Conservation (phyloP, 2,329 filamentous ascomycete genomes). For the Drechslerella dactyloides region DNA sequence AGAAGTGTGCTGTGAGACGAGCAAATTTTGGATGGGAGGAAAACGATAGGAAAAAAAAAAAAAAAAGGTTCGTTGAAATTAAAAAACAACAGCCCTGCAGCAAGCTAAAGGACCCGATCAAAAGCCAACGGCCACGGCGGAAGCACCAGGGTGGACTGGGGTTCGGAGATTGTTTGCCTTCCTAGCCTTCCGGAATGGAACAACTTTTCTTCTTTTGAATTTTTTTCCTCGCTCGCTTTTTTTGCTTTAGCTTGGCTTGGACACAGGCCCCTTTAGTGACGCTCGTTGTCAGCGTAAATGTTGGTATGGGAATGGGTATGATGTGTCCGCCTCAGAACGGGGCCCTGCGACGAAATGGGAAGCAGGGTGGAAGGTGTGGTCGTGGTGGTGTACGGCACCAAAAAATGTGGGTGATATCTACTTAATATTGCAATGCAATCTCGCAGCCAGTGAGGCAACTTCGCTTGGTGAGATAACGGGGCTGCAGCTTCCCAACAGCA, state of each 20-base stretch:
- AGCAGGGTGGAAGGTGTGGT: slow-evolving; percentile 35
- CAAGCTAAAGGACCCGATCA: slow-evolving; percentile 44
- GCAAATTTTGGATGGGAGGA: slow-evolving; percentile 10
- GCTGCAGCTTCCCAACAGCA: neutral
- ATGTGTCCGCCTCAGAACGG: slow-evolving; percentile 51
- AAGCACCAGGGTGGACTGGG: slow-evolving; percentile 36
- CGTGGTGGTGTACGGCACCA: slow-evolving; percentile 33
- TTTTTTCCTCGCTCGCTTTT: neutral
- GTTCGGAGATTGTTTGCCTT: slow-evolving; percentile 50
- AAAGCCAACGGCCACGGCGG: slow-evolving; percentile 45
- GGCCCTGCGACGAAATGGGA: slow-evolving; percentile 39
- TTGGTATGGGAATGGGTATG: slow-evolving; percentile 43
- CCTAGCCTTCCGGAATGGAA: slow-evolving; percentile 52
- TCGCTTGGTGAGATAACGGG: slow-evolving; percentile 57
- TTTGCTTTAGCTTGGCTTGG: neutral
- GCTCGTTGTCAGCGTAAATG: slow-evolving; percentile 45
- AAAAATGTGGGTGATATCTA: slow-evolving; percentile 66
- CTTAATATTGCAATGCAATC: slow-evolving; percentile 64
- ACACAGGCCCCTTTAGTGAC: slow-evolving; percentile 24
- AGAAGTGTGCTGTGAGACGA: slow-evolving; percentile 1
- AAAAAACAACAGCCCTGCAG: slow-evolving; percentile 25
- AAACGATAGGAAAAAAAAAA: slow-evolving; percentile 20
- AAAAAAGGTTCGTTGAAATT: neutral
- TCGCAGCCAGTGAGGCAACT: slow-evolving; percentile 57
- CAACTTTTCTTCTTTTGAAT: slow-evolving; percentile 50